These are phyloP conservation scores for Erodium chrysanthum DNA, from an alignment of 441 rosid genomes.

Conservation along the genomic window DNA sequence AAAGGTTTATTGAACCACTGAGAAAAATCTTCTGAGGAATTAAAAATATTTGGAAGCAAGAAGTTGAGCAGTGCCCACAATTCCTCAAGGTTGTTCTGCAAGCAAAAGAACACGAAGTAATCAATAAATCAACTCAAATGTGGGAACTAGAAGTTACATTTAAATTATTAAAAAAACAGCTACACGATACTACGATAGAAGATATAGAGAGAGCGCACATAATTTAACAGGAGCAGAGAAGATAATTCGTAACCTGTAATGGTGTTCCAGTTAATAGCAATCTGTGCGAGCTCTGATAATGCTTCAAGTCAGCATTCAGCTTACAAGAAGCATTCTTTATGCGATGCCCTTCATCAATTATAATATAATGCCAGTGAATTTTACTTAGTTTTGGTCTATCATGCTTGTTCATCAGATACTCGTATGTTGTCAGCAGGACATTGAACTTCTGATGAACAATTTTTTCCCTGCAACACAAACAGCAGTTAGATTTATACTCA, in stretches of 20 bases:
- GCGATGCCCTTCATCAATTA: conserved; percentile 96
- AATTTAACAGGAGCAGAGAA: conserved; percentile 7
- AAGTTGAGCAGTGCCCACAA: conserved; percentile 93
- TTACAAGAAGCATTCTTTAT: conserved; percentile 97
- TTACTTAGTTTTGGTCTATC: conserved; percentile 89
- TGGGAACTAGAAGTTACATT: conserved; percentile 5
- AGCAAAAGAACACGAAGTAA: conserved; percentile 16
- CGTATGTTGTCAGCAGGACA: conserved; percentile 83
- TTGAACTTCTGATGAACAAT: conserved; percentile 87
- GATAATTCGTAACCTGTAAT: conserved; percentile 44
- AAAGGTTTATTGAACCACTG: conserved; percentile 98
- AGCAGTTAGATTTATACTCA: conserved; percentile 15
- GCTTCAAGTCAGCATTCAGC: conserved; percentile 87
- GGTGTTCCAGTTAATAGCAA: conserved; percentile 91
- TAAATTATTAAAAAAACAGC: too few relatives aligned
- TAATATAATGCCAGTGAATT: conserved; percentile 82
- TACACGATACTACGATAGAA: too few relatives aligned
- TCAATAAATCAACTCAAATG: conserved; percentile 17
- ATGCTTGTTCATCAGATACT: conserved; percentile 93
- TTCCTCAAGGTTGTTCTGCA: conserved; percentile 91
- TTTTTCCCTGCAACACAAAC: conserved; percentile 56
- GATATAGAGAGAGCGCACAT: not conserved
- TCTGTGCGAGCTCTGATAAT: conserved; percentile 77
- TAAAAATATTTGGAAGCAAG: conserved; percentile 84
- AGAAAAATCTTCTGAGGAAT: conserved; percentile 91